phyloP scores from a whole-genome alignment of 179 eudicot genomes.

The Amaranthus tricolor region DNA sequence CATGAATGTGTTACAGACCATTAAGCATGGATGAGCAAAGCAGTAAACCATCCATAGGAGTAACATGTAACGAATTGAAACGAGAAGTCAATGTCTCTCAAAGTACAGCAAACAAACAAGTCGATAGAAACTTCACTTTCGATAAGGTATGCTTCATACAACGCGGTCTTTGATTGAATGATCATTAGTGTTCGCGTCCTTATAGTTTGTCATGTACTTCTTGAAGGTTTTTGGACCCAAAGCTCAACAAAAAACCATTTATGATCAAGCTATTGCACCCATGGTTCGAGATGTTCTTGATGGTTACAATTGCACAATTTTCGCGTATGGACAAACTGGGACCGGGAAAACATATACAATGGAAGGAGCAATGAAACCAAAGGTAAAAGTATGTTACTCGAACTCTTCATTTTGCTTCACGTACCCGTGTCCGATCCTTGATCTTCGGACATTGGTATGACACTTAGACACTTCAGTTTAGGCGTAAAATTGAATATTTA shows the following conservation, averaged over 20 bases:
- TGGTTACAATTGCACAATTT: conserved; percentile 84
- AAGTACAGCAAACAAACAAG: conserved; percentile 54
- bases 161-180: background rate
- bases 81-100: conserved; percentile 65
- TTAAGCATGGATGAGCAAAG: conserved; percentile 73
- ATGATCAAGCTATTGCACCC: conserved; percentile 79
- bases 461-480: no score
- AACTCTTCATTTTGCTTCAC: no score
- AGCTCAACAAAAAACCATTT: conserved; percentile 75
- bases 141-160: conserved; percentile 58
- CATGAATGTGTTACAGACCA: conserved; percentile 45
- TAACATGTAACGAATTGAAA: conserved; percentile 64
- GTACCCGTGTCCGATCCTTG: no score
- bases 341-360: conserved; percentile 90
- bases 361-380: conserved; percentile 83
- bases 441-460: no score
- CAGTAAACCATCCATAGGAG: conserved; percentile 47
- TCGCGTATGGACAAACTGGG: conserved; percentile 92
- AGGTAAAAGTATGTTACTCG: conserved; percentile 40
- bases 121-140: conserved; percentile 74
- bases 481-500: no score
- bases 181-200: background rate
- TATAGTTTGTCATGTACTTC: background rate
- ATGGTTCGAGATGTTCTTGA: conserved; percentile 79
- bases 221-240: conserved; percentile 83